These are phyloP conservation scores for Halenospora varia DNA, from an alignment of 495 filamentous ascomycete species.

Conservation along the genomic window DNA sequence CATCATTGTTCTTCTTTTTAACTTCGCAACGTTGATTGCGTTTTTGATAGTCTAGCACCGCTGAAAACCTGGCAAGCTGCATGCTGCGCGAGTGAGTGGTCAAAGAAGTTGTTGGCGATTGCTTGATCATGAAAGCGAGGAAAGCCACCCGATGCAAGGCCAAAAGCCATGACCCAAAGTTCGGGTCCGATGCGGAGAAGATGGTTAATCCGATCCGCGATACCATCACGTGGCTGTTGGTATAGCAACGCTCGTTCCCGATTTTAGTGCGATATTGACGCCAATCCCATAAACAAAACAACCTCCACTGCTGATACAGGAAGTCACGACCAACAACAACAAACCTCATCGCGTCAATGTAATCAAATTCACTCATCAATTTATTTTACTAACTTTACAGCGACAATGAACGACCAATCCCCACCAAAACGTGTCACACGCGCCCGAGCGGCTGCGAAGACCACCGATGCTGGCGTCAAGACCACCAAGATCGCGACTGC, in stretches of 20 bases:
- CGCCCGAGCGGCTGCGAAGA: slow-evolving; percentile 49
- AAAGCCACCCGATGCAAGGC: too few species aligned
- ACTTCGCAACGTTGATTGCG: too few species aligned
- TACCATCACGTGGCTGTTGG: slow-evolving; percentile 4
- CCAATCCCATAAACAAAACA: slow-evolving; percentile 12
- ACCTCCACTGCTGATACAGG: background rate
- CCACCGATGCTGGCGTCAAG: slow-evolving; percentile 27
- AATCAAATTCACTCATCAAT: background rate
- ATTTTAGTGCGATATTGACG: too few species aligned
- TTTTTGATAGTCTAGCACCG: too few species aligned
- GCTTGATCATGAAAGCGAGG: too few species aligned
- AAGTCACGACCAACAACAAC: background rate
- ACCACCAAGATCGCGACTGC: slow-evolving; percentile 30
- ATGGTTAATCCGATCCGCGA: too few species aligned
- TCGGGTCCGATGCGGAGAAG: too few species aligned
- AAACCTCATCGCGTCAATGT: slow-evolving; percentile 11
- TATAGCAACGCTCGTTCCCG: slow-evolving; percentile 9
- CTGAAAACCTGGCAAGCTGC: too few species aligned
- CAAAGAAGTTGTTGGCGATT: too few species aligned
- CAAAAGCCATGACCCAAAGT: too few species aligned
- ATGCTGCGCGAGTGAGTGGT: too few species aligned
- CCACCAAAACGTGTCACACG: slow-evolving; percentile 58
- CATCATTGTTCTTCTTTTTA: too few species aligned
- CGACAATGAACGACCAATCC: slow-evolving; percentile 41
- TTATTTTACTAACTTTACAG: background rate